A percentile compares a stretch with the other conserved stretches of the same genome.
These are phyloP conservation scores for Termitomyces sp. DNA, from an alignment of 768 basidiomycete genomes.

Conservation along the genomic window DNA sequence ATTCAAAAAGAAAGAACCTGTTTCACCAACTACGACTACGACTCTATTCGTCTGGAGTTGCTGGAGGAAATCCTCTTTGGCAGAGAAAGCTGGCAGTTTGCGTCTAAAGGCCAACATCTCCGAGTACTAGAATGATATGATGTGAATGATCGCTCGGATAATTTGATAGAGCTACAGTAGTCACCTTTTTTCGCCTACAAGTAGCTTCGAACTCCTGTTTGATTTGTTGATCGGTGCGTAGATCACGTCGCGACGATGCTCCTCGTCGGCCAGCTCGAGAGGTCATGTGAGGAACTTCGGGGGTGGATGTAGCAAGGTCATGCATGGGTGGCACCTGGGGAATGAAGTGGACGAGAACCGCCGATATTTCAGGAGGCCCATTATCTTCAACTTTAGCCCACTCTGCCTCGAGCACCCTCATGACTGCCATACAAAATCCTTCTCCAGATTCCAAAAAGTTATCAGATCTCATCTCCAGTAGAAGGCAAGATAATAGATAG, in stretches of 20 bases:
- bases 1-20: constrained; percentile 38
- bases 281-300: not conserved
- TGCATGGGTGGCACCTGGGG: constrained; percentile 20
- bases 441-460: constrained; percentile 61
- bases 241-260: constrained; percentile 27
- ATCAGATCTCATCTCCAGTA: constrained; percentile 47
- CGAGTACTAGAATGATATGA: constrained; percentile 33
- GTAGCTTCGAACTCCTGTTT: constrained; percentile 47
- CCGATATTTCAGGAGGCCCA: constrained; percentile 72
- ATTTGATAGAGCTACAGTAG: not conserved
- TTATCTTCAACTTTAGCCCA: constrained; percentile 63
- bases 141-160: not conserved
- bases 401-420: constrained; percentile 65
- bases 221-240: constrained; percentile 42
- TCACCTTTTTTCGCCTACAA: constrained; percentile 32
- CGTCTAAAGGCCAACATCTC: constrained; percentile 50
- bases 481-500: constrained; percentile 65
- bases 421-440: constrained; percentile 65
- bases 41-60: constrained; percentile 55
- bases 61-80: constrained; percentile 56
- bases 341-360: constrained; percentile 59
- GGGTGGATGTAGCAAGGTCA: constrained; percentile 1
- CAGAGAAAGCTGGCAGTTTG: constrained; percentile 73
- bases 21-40: constrained; percentile 87
- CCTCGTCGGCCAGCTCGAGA: constrained; percentile 12